These are phyloP conservation scores for Ophiocordyceps camponoti-floridani DNA, from an alignment of 2,329 filamentous ascomycete species.

Conservation along the genomic window DNA sequence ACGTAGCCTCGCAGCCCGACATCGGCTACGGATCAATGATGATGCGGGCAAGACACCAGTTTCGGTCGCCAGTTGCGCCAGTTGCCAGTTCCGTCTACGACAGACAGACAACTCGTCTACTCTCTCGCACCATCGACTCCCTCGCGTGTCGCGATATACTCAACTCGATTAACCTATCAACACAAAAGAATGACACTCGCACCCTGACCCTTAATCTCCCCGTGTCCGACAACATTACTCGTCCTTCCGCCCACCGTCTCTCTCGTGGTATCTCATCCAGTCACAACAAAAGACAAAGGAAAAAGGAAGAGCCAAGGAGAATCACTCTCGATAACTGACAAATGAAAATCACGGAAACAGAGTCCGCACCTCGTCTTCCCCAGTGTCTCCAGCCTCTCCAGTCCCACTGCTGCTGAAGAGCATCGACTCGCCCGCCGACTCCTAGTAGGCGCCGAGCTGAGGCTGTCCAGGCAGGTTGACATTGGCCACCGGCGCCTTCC, in stretches of 20 bases:
- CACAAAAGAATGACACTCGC: not conserved
- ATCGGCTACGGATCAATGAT: too few species aligned
- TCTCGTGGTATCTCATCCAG: not conserved
- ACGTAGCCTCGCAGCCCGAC: too few species aligned
- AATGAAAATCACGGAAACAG: not conserved
- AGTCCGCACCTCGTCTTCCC: not conserved
- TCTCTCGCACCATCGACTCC: too few species aligned
- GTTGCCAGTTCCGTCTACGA: too few species aligned
- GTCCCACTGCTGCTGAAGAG: too few species aligned
- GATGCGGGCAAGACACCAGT: too few species aligned
- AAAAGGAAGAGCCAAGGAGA: not conserved
- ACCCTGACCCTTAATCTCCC: not conserved
- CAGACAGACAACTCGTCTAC: too few species aligned
- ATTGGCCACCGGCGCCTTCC: slow-evolving; percentile 5
- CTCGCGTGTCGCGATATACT: too few species aligned
- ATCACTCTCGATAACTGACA: not conserved
- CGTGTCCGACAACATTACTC: not conserved
- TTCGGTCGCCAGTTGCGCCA: too few species aligned
- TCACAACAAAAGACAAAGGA: not conserved
- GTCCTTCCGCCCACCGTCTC: not conserved
- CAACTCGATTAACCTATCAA: not conserved
- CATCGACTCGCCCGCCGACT: slow-evolving; percentile 3
- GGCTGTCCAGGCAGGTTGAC: slow-evolving; percentile 2
- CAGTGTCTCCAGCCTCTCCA: too few species aligned
- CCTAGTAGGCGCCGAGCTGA: slow-evolving; percentile 5